Conservation (phyloP, 2,329 filamentous ascomycete genomes). For the Sporothrix globosa region DNA sequence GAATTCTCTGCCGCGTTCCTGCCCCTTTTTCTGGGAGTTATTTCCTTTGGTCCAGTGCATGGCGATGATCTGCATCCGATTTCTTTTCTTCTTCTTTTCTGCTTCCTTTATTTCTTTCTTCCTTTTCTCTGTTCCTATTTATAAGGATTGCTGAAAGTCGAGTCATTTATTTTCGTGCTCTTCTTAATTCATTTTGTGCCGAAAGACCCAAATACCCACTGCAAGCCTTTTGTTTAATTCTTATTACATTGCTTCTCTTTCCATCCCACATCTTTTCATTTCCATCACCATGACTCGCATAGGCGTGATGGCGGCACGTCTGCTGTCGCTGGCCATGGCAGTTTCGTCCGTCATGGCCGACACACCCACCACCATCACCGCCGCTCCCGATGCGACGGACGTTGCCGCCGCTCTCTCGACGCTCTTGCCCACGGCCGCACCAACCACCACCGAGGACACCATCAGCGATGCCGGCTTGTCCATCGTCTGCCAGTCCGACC, state of each 20-base stretch:
- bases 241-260: background rate
- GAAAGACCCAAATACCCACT: background rate
- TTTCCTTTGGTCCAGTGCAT: constrained; percentile 2
- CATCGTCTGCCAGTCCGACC: background rate
- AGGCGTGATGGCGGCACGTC: background rate
- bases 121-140: background rate
- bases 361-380: background rate
- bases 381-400: background rate
- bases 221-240: background rate
- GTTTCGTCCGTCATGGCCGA: background rate
- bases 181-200: background rate
- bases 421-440: constrained; percentile 3
- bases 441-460: background rate
- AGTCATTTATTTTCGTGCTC: background rate
- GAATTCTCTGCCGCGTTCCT: constrained; percentile 8
- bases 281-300: background rate
- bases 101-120: background rate
- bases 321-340: background rate
- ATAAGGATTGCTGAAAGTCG: background rate
- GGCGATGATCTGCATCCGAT: background rate
- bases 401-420: background rate
- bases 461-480: background rate
- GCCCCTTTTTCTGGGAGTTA: background rate
- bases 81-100: too few relatives aligned
- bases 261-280: background rate